A percentile compares a stretch with the other conserved stretches of the same genome.
phyloP scores from a whole-genome alignment of 495 filamentous ascomycete genomes.

The Podospora anserina region DNA sequence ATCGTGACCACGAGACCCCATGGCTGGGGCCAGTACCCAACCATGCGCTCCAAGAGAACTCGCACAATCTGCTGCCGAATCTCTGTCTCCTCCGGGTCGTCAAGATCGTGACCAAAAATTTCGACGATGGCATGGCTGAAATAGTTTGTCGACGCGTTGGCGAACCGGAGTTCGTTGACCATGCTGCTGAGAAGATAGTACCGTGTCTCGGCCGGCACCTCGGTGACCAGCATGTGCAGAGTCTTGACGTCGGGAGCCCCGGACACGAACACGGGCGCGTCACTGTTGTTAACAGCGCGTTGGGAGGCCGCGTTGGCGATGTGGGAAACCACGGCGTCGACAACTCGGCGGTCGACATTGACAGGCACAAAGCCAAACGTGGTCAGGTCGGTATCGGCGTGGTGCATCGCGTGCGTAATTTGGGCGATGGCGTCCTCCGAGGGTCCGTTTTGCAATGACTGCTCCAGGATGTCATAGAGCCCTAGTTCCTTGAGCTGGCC shows the following conservation, averaged over 20 bases:
- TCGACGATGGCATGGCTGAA: conserved; percentile 86
- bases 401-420: conserved; percentile 64
- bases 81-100: conserved; percentile 74
- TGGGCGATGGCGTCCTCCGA: conserved; percentile 67
- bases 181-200: conserved; percentile 84
- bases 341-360: conserved; percentile 64
- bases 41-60: conserved; percentile 79
- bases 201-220: conserved; percentile 70
- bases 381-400: conserved; percentile 49
- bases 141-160: conserved; percentile 86
- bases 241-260: conserved; percentile 71
- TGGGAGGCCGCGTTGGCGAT: conserved; percentile 68
- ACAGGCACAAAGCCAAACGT: conserved; percentile 62
- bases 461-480: conserved; percentile 66
- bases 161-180: conserved; percentile 86
- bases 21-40: conserved; percentile 89
- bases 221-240: conserved; percentile 69
- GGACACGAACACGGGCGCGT: conserved; percentile 59
- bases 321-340: conserved; percentile 80
- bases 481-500: conserved; percentile 57
- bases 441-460: conserved; percentile 56
- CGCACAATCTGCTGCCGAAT: conserved; percentile 87
- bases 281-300: conserved; percentile 54
- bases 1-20: conserved; percentile 94
- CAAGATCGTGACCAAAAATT: conserved; percentile 74